A percentile compares a stretch with the other conserved stretches of the same genome.
Evolutionary conservation across 139 green algal species (phyloP).

Genomic region (Picochlorum sp.): DNA sequence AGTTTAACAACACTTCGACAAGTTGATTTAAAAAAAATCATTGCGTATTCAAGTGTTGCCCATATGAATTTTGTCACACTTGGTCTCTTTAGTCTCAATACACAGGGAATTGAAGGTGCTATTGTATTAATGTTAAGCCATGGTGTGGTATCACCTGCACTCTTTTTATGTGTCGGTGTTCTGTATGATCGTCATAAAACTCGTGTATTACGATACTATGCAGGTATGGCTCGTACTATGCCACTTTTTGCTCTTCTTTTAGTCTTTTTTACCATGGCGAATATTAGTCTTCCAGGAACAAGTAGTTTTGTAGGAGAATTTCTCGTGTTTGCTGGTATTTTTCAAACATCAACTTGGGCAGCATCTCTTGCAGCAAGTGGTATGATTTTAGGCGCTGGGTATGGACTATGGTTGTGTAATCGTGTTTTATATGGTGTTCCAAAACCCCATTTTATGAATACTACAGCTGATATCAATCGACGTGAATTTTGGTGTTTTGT

Average conservation of each 20-base stretch:
- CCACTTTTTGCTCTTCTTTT: slow-evolving; percentile 58
- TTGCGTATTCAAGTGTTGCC: slow-evolving; percentile 59
- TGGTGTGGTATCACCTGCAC: slow-evolving; percentile 50
- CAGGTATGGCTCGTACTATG: slow-evolving; percentile 43
- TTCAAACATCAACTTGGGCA: slow-evolving; percentile 42
- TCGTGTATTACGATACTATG: slow-evolving; percentile 50
- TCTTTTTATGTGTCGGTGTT: slow-evolving; percentile 53
- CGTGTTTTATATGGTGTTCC: slow-evolving; percentile 34
- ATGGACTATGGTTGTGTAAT: slow-evolving; percentile 47
- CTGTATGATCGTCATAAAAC: slow-evolving; percentile 62
- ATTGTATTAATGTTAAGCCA: slow-evolving; percentile 59
- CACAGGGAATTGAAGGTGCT: slow-evolving; percentile 49
- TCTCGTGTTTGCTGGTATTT: slow-evolving; percentile 39
- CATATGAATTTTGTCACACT: slow-evolving; percentile 61
- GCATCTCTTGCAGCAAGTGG: slow-evolving; percentile 32
- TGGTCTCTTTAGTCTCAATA: slow-evolving; percentile 56
- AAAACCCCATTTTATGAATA: slow-evolving; percentile 38
- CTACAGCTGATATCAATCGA: slow-evolving; percentile 37
- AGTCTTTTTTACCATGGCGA: slow-evolving; percentile 58
- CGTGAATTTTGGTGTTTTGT: slow-evolving; percentile 43
- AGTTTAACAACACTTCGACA: slow-evolving; percentile 52
- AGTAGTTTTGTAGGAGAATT: slow-evolving; percentile 62
- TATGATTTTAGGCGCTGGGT: slow-evolving; percentile 41
- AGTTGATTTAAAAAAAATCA: slow-evolving; percentile 67
- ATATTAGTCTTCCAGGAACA: slow-evolving; percentile 54